These are phyloP conservation scores for Paraconiothyrium brasiliense DNA, from an alignment of 2,329 filamentous ascomycete species.

Conservation along the genomic window DNA sequence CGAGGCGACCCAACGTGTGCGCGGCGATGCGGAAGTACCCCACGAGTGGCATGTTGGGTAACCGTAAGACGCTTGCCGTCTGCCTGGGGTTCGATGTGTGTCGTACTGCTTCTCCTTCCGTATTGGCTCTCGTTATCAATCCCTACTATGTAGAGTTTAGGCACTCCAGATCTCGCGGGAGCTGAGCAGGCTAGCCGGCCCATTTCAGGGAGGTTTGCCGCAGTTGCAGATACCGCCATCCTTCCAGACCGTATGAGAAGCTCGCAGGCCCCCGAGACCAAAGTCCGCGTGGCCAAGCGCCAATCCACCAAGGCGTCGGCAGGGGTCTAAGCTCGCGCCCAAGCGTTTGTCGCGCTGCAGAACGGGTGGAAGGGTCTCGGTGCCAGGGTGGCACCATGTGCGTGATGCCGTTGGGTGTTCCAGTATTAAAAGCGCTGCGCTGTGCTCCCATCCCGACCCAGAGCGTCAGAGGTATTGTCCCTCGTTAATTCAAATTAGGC, in stretches of 20 bases:
- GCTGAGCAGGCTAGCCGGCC: conserved; percentile 23
- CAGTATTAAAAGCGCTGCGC: conserved; percentile 38
- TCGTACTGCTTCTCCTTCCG: conserved; percentile 21
- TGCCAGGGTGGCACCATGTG: conserved; percentile 27
- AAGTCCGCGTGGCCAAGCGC: conserved; percentile 20
- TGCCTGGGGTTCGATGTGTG: conserved; percentile 20
- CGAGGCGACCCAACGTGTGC: conserved; percentile 19
- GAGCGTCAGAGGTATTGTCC: conserved; percentile 27
- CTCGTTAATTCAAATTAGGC: conserved; percentile 30
- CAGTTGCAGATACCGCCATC: conserved; percentile 27
- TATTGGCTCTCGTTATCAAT: conserved; percentile 36
- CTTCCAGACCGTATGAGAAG: conserved; percentile 26
- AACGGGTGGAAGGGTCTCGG: conserved; percentile 18
- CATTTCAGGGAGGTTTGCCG: conserved; percentile 28
- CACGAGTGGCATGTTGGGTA: conserved; percentile 26
- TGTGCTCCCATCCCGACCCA: conserved; percentile 26
- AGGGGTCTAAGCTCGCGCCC: conserved; percentile 19
- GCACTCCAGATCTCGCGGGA: conserved; percentile 26
- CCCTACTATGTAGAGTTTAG: conserved; percentile 26
- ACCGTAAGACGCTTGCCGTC: conserved; percentile 25
- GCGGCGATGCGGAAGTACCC: conserved; percentile 26
- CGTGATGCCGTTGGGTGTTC: conserved; percentile 23
- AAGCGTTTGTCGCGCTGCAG: conserved; percentile 27
- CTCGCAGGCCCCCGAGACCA: conserved; percentile 27
- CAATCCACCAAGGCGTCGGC: conserved; percentile 21